Conservation (phyloP, 805 yeast species). For the Phaffomyces opuntiae region DNA sequence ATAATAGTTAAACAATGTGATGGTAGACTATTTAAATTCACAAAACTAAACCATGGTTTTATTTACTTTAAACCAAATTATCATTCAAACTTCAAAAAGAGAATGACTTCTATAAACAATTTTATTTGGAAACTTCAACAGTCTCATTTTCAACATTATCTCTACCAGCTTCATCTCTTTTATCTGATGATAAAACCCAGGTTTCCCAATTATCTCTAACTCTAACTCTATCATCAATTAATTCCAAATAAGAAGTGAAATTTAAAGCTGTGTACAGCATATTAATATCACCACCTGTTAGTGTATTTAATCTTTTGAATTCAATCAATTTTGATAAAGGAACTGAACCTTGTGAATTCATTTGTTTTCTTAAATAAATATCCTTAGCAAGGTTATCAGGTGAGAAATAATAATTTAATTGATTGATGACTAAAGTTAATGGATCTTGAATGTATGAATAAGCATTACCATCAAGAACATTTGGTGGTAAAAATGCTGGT, state of each 20-base stretch:
- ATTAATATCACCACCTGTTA: constrained; percentile 48
- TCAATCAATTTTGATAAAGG: constrained; percentile 54
- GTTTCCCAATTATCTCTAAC: constrained; percentile 47
- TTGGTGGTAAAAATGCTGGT: constrained; percentile 8
- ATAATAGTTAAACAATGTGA: no score
- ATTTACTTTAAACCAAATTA: no score
- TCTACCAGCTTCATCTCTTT: constrained; percentile 39
- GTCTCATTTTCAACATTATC: constrained; percentile 26
- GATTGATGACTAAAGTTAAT: constrained; percentile 34
- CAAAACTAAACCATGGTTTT: no score
- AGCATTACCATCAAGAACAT: constrained; percentile 1
- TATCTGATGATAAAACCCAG: constrained; percentile 59
- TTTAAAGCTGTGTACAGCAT: constrained; percentile 20
- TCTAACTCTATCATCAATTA: constrained; percentile 43
- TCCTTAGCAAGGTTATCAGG: constrained; percentile 83
- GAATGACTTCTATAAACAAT: neutral
- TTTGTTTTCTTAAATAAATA: constrained; percentile 68
- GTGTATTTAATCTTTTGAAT: constrained; percentile 67
- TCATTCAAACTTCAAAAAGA: no score
- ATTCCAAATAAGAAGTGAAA: constrained; percentile 24
- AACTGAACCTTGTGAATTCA: constrained; percentile 72
- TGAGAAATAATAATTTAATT: constrained; percentile 86
- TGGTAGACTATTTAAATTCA: no score
- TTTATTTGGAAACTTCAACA: neutral
- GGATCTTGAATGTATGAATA: constrained; percentile 16